Conservation (phyloP, 208 protist species). For the Herpetomonas samuelpessoai region DNA sequence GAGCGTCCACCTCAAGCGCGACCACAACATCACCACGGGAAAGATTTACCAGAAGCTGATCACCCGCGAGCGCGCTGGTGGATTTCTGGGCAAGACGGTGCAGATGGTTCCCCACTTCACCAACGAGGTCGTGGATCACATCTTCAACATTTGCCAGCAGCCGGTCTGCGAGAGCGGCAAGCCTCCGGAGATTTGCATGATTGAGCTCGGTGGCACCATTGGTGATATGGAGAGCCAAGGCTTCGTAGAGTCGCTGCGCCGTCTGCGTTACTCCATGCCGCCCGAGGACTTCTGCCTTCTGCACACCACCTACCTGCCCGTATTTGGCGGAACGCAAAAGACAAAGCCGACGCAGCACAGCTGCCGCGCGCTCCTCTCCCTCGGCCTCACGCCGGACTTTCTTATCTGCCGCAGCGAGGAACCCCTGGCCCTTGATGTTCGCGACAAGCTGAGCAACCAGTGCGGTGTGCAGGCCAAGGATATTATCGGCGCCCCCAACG, state of each 20-base stretch:
- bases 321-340: slow-evolving; percentile 97
- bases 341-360: slow-evolving; percentile 99
- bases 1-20: slow-evolving; percentile 89
- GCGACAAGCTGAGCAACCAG: slow-evolving; percentile 96
- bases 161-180: slow-evolving; percentile 75
- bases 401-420: slow-evolving; percentile 96
- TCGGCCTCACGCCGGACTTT: slow-evolving; percentile 98
- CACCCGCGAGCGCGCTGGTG: slow-evolving; percentile 95
- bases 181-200: slow-evolving; percentile 95
- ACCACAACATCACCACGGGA: slow-evolving; percentile 99
- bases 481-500: slow-evolving; percentile 96
- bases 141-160: slow-evolving; percentile 86
- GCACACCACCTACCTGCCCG: slow-evolving; percentile 88
- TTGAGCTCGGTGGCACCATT: slow-evolving; percentile 97
- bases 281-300: slow-evolving; percentile 87
- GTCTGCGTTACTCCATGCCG: slow-evolving; percentile 78
- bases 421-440: slow-evolving; percentile 71
- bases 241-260: slow-evolving; percentile 98
- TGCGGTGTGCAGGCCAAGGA: slow-evolving; percentile 95
- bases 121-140: slow-evolving; percentile 88
- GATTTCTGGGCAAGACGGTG: slow-evolving; percentile 99
- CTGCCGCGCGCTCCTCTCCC: slow-evolving; percentile 93
- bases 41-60: slow-evolving; percentile 98
- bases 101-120: slow-evolving; percentile 97
- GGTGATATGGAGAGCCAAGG: slow-evolving; percentile 99